Evolutionary conservation across 1,284 basidiomycete species (phyloP), one percentile per base, ranked within the genome.

Genomic region (Albatrellus sp.): DNA sequence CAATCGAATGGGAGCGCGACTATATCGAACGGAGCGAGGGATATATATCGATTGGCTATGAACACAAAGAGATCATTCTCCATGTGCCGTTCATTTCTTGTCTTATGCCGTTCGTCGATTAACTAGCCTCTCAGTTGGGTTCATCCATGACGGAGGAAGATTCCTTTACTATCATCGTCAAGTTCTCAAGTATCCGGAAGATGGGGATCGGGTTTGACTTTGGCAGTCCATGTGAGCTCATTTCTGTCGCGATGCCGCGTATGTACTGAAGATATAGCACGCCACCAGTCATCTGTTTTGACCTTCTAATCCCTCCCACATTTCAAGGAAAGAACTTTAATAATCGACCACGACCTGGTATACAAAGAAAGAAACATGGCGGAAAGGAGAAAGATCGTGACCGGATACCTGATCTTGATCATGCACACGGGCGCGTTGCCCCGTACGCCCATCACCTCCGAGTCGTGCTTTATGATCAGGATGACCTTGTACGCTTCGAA

Each of bases 371-470:
- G 19, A 28, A 31, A 16, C 7, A 7, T 24, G 24, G 4, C 24
- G 24, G 24, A 7, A 38, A 35, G 20, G 20, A 53, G 68, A n/a
- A 44, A 65, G 44, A 65, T 63, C 72, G 69, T 39, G 64, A 66
- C 35, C 68, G 78, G n/a, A 60, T 80, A 16, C 65, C 68, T n/a
- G 62, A 64, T 19, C 54, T 82, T 16, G 63, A 77, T 50, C 59
- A 66, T 30, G 64, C 65, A 2, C 79, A 82, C 46, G 57, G 50
- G 32, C 51, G 55, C 4, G 64, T 82, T 38, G 69, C 76, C 0
- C 69, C 75, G 10, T 83, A 77, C 51, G 74, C 75, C 1, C 68
- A 71, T 45, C 75, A 82, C 36, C 56, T 82, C 13, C 74, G 80
- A 28, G 52, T 82, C 37, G 51, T 71, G 3, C 62, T 81, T 2